Base-by-base conservation (phyloP, 2,329 filamentous ascomycete species). In the Colletotrichum tofieldiae region DNA sequence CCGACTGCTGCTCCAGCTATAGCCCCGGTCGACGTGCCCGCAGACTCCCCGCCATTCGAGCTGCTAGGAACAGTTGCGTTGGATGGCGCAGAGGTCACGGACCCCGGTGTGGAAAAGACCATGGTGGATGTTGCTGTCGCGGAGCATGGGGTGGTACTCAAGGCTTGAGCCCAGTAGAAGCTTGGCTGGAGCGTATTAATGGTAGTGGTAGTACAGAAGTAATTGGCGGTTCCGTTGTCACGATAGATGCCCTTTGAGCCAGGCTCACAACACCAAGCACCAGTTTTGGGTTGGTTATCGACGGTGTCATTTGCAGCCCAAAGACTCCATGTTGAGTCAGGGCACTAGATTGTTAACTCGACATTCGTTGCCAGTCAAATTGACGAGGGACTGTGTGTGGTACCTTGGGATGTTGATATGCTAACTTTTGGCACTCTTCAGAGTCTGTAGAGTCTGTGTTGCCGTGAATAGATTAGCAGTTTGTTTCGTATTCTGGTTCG, bases 211-310 rank as follows among this genome's bases (percentile, higher is more conserved):
- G 58, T 61, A 5, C 58, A 61, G 5, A 61, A 49, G 16, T 61
- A 61, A 29, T 61, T 23, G 43, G 43, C 58, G 20, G 58, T 61
- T 14, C 58, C 58, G 12, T 61, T 61, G 7, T 61, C 43, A 9
- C 43, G 41, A 5, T 61, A 61, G 6, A 61, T 7, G 12, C 58
- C 58, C 14, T 37, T 49, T 3, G 43, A 37, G 11, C 43, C 58
- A 11, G 58, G 58, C 29, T 35, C 32, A 9, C 58, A 61, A 47
- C 58, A 61, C 58, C 58, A 61, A 35, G 58, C 58, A 29, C 58
- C 58, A 11, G 58, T 61, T 6, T 61, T 14, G 5, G 58, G 58
- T n/a, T 11, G 14, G 20, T 47, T 35, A 5, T 61, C 16, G 20
- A 26, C 7, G 29, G 58, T 61, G 2, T 61, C 43, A 18, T 61